Evolutionary conservation across 2,329 filamentous ascomycete genomes (phyloP), one percentile per base, ranked within the genome.

Genomic region (Hypoxylon sp.): DNA sequence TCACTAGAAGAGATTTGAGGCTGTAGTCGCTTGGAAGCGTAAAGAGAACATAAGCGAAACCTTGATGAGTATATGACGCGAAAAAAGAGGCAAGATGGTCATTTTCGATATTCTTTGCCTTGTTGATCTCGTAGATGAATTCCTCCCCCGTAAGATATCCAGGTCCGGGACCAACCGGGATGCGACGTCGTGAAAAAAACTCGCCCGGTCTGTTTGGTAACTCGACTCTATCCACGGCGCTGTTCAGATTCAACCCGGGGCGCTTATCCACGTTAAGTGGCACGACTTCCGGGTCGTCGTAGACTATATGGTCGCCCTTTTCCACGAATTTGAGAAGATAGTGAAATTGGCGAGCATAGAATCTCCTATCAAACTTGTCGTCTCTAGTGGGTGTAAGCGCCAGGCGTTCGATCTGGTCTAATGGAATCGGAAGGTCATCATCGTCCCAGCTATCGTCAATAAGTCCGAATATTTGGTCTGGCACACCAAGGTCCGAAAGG

Each of bases 371-470:
- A n/a, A 91, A 76, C 61, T 85, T 86, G 64, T 89, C 86, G 76
- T 93, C 87, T 54, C 84, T 86, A 24, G 83, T 80, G 22, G 86
- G 84, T 0, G 88, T 88, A 47, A 93, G 81, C 31, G 85, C 84
- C 17, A 94, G 84, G 51, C 87, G 86, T 72, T 87, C 85, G 50
- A 94, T 86, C 66, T 91, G 87, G 55, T 92, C 89, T 59, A 87
- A 81, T 3, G 88, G 83, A 52, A 94, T 84, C 4, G 92, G 92
- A 46, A 94, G 82, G 79, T 94, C 92, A 59, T 88, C 86, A 74
- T 94, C 92, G 72, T 92, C 90, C 91, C 91, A 93, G 22, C 90
- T 91, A 75, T 91, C 89, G 78, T 94, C 91, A 64, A 94, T 88
- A 58, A 92, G 84, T 46, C 87, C 87, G 74, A 94, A 94, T 67